A percentile compares a stretch with the other conserved stretches of the same genome.
Conservation (phyloP, 116 monocot species). For the Phalaenopsis hybrid region DNA sequence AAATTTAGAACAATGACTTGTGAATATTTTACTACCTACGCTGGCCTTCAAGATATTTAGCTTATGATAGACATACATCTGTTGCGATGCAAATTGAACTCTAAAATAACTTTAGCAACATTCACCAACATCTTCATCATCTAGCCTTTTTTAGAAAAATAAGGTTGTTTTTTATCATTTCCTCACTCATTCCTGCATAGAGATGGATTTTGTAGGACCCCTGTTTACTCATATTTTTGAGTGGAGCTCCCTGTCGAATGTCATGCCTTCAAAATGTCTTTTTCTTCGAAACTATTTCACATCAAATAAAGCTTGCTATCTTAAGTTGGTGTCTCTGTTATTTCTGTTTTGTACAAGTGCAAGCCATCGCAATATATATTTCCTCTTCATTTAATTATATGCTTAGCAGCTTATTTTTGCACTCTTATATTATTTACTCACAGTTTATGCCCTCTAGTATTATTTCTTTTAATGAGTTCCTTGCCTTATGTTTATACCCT, state of each 20-base stretch:
- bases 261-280: neutral
- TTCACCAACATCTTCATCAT: neutral
- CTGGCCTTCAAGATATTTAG: too few species aligned
- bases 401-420: neutral
- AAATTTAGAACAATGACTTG: too few species aligned
- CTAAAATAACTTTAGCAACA: too few species aligned
- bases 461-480: neutral
- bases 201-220: too few species aligned
- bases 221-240: too few species aligned
- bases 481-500: neutral
- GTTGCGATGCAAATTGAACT: too few species aligned
- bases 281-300: neutral
- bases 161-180: too few species aligned
- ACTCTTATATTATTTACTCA: neutral
- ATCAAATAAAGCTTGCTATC: neutral
- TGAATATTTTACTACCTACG: too few species aligned
- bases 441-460: neutral
- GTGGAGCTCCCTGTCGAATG: too few species aligned
- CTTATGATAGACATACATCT: too few species aligned
- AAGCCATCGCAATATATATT: neutral
- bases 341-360: neutral
- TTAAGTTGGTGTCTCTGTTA: neutral
- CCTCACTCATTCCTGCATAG: too few species aligned
- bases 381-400: neutral
- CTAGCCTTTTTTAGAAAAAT: too few species aligned